Evolutionary conservation across 139 green algal species (phyloP).

Genomic region (Picochlorum sp.): DNA sequence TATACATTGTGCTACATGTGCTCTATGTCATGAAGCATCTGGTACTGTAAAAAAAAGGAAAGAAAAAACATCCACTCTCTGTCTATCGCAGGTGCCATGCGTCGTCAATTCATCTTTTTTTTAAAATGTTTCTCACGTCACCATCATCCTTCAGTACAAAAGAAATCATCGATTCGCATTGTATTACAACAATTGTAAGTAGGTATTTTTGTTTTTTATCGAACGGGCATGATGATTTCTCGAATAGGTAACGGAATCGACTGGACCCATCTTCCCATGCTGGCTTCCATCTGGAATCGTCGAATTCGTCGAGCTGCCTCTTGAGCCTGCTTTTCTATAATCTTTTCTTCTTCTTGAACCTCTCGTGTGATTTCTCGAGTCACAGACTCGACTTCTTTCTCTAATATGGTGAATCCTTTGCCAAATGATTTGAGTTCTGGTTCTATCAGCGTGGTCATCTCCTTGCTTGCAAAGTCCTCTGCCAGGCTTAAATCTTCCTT

Average conservation of each 20-base stretch:
- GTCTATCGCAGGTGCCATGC: no score
- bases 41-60: no score
- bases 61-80: no score
- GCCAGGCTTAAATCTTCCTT: slow-evolving; percentile 21
- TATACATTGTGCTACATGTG: no score
- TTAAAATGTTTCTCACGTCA: no score
- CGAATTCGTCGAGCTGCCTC: slow-evolving; percentile 4
- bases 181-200: no score
- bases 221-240: slow-evolving; percentile 19
- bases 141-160: no score
- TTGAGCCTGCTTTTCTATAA: slow-evolving; percentile 1
- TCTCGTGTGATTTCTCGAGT: slow-evolving; percentile 4
- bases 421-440: slow-evolving; percentile 52
- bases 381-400: slow-evolving; percentile 13
- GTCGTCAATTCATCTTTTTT: no score
- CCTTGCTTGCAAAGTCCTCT: slow-evolving; percentile 8
- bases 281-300: slow-evolving; percentile 19
- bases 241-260: neutral
- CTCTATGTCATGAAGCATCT: no score
- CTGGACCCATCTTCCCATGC: slow-evolving; percentile 20
- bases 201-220: no score
- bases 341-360: slow-evolving; percentile 5
- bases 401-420: slow-evolving; percentile 54
- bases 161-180: no score
- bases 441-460: slow-evolving; percentile 24